phyloP scores from a whole-genome alignment of 345 rosid genomes.

The Clausena lansium region DNA sequence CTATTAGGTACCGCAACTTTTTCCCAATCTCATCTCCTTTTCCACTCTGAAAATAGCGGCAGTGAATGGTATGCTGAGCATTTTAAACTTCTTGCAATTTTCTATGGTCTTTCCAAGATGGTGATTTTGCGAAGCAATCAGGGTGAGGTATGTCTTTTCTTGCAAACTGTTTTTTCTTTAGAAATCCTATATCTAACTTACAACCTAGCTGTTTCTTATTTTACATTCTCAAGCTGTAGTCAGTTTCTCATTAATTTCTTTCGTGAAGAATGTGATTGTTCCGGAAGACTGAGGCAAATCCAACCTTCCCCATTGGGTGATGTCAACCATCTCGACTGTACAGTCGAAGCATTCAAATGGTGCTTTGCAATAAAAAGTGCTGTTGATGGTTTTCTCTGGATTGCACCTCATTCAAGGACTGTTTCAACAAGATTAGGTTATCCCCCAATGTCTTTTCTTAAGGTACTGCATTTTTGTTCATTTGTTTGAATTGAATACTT shows the following conservation, averaged over 20 bases:
- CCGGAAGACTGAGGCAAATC: not conserved
- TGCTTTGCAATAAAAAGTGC: not conserved
- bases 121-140: not conserved
- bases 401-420: too few species aligned
- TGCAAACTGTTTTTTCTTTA: not conserved
- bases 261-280: not conserved
- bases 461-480: not conserved
- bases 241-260: not conserved
- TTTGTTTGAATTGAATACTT: not conserved
- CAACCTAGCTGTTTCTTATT: not conserved
- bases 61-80: not conserved
- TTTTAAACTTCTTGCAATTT: not conserved
- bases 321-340: not conserved
- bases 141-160: not conserved
- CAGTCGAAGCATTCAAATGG: not conserved
- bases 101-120: not conserved
- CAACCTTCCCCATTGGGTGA: not conserved
- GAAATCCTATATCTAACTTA: too few species aligned
- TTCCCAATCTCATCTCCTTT: too few species aligned
- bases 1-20: too few species aligned
- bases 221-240: not conserved
- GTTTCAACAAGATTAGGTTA: too few species aligned
- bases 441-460: not conserved
- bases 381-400: not conserved
- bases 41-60: too few species aligned